Evolutionary conservation across 164 flowering plant genomes (phyloP), one percentile per base, ranked within the genome.

Genomic region (Aristolochia contorta): DNA sequence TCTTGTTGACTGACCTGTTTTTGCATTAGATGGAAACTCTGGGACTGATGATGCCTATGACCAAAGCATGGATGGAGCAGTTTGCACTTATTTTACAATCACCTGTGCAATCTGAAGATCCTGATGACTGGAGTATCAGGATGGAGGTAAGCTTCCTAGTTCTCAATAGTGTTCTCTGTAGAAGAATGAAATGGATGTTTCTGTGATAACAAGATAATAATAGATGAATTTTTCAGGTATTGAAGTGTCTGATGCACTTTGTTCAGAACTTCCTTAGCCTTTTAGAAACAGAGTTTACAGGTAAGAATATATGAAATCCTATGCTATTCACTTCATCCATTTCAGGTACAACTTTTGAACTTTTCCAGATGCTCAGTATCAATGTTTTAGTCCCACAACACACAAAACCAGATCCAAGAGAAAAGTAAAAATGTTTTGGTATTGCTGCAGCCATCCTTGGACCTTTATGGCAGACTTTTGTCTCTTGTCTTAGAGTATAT

Each of bases 41-140:
- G 64, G 74, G 70, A 47, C 60, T 93, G 52, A 67, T 90, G 74
- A 51, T 53, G 8, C 84, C 88, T n/a, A 76, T 86, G 86, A 67
- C 91, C 58, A 82, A 82, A 67, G 75, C 84, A 60, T 91, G 93
- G 97, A 77, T 91, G 77, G 81, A 77, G 20, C 86, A 80, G 63
- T 89, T 91, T 63, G 71, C 88, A 22, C 57, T 46, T 16, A 80
- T 89, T 61, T 72, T 94, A 60, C 76, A 72, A 57, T 73, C 78
- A 62, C 86, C 96, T 6, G 85, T 94, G 55, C 80, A 70, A 59
- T 65, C 84, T 57, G 87, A 83, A 69, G 96, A 91, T 79, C 86
- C 97, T 68, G 91, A 89, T 79, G 96, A 89, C 64, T 94, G 97
- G 99, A 77, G 85, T 78, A 70, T 89, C 55, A 82, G 89, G 78